A percentile compares a stretch with the other conserved stretches of the same genome.
These are phyloP conservation scores for Trichoderma sp. DNA, from an alignment of 2,329 filamentous ascomycete genomes.

Conservation along the genomic window DNA sequence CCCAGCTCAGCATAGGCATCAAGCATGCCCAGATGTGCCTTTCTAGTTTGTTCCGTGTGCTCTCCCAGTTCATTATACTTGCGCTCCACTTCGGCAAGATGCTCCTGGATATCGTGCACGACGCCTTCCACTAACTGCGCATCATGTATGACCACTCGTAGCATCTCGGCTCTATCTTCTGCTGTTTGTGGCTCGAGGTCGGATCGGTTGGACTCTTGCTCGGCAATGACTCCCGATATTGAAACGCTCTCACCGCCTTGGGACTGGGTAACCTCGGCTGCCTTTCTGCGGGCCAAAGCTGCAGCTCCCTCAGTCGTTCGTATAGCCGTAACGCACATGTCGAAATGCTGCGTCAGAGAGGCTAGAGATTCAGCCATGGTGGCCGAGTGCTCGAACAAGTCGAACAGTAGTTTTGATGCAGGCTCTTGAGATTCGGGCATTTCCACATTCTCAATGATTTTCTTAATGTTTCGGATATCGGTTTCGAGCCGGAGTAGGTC, in stretches of 20 bases:
- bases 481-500: constrained; percentile 73
- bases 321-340: constrained; percentile 87
- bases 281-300: constrained; percentile 64
- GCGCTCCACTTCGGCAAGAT: constrained; percentile 72
- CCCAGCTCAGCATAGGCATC: constrained; percentile 65
- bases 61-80: constrained; percentile 62
- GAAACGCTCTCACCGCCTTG: constrained; percentile 51
- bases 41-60: constrained; percentile 52
- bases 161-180: constrained; percentile 77
- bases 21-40: constrained; percentile 56
- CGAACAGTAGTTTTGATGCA: constrained; percentile 54
- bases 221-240: constrained; percentile 64
- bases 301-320: constrained; percentile 83
- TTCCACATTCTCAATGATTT: constrained; percentile 48
- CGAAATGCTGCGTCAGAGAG: constrained; percentile 82
- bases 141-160: constrained; percentile 74
- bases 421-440: constrained; percentile 34
- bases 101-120: constrained; percentile 68
- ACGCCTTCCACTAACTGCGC: constrained; percentile 64
- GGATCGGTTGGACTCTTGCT: constrained; percentile 50
- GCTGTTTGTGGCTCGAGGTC: constrained; percentile 68
- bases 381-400: constrained; percentile 70
- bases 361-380: constrained; percentile 79
- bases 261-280: constrained; percentile 58
- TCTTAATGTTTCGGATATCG: constrained; percentile 65